phyloP scores from a whole-genome alignment of 192 early-diverging fungal genomes.

The Rhizophagus sp. region DNA sequence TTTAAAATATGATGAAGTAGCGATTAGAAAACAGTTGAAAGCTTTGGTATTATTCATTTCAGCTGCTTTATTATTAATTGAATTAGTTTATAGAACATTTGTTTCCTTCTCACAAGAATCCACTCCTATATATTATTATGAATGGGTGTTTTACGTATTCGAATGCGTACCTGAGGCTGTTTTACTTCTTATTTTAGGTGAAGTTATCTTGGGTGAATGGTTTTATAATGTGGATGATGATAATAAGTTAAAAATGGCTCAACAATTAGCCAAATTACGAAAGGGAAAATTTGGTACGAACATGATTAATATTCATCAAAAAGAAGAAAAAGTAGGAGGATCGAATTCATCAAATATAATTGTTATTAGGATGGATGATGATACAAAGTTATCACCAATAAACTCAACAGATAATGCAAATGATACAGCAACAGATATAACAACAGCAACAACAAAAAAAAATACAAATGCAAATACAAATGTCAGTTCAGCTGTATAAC shows the following conservation, averaged over 20 bases:
- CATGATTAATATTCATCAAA: not conserved
- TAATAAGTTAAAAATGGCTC: not conserved
- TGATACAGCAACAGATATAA: too few species aligned
- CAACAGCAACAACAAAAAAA: too few species aligned
- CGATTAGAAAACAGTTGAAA: not conserved
- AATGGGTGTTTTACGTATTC: constrained; percentile 15
- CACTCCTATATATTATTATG: not conserved
- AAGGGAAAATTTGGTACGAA: not conserved
- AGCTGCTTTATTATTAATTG: constrained; percentile 9
- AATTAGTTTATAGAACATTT: constrained; percentile 14
- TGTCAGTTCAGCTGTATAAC: too few species aligned
- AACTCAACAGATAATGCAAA: too few species aligned
- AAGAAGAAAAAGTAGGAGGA: not conserved
- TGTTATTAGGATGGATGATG: not conserved
- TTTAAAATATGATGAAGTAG: not conserved
- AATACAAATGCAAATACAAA: too few species aligned
- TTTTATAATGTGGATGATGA: constrained; percentile 42
- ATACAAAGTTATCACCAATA: too few species aligned
- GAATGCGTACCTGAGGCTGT: constrained; percentile 11
- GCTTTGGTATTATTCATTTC: not conserved
- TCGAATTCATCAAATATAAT: not conserved
- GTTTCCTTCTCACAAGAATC: not conserved
- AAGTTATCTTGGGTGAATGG: constrained; percentile 8
- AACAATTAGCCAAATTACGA: not conserved
- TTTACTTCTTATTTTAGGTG: constrained; percentile 20